A percentile compares a stretch with the other conserved stretches of the same genome.
Evolutionary conservation across 108 stramenopile species (phyloP).

Genomic region (Licmophora abbreviata): DNA sequence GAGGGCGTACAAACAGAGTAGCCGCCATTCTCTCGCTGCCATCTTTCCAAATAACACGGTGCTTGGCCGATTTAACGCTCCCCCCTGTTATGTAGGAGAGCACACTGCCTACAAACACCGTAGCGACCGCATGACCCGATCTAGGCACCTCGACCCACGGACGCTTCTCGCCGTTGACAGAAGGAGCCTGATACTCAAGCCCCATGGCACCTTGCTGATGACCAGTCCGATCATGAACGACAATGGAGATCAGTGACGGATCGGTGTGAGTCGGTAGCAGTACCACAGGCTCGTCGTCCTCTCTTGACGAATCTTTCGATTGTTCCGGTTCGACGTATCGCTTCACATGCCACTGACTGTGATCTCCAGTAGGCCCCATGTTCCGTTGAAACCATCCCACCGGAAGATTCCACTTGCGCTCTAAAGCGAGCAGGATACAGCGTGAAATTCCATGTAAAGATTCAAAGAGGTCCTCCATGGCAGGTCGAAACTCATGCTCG

Average conservation of each 20-base stretch:
- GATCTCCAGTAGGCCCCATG: slow-evolving; percentile 42
- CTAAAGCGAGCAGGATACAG: slow-evolving; percentile 44
- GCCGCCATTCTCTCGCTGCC: slow-evolving; percentile 38
- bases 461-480: slow-evolving; percentile 19
- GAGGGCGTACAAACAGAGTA: slow-evolving; percentile 73
- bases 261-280: slow-evolving; percentile 74
- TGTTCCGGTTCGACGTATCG: slow-evolving; percentile 28
- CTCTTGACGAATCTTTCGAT: background rate
- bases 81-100: slow-evolving; percentile 52
- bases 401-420: slow-evolving; percentile 30
- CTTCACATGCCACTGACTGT: slow-evolving; percentile 84
- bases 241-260: slow-evolving; percentile 75
- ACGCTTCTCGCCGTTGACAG: background rate
- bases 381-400: slow-evolving; percentile 43
- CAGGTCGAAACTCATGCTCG: background rate
- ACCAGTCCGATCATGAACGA: slow-evolving; percentile 50
- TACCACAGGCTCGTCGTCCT: slow-evolving; percentile 18
- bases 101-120: slow-evolving; percentile 67
- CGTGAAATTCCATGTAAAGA: slow-evolving; percentile 47
- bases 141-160: slow-evolving; percentile 43
- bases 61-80: slow-evolving; percentile 49
- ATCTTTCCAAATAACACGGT: slow-evolving; percentile 42
- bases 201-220: slow-evolving; percentile 38
- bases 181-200: slow-evolving; percentile 30
- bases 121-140: slow-evolving; percentile 67